Base-by-base conservation (phyloP, 257 asterid genomes). In the Asclepias syriaca region DNA sequence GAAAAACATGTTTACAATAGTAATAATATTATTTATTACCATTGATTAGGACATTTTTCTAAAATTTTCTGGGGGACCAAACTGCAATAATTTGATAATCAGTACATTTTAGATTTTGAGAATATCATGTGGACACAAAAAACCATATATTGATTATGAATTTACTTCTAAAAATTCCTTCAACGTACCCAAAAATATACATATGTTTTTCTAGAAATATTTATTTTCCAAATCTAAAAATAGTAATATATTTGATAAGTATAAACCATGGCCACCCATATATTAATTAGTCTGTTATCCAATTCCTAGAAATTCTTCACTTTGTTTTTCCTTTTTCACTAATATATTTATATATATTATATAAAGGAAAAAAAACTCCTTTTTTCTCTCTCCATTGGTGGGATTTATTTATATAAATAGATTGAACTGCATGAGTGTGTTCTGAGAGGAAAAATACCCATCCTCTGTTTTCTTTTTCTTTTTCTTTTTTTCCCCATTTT, bases 351-450 rank as follows among this genome's bases (percentile, higher is more conserved):
- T 24, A 24, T 0, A 24, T 24, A 24, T 24, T 29, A 34, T 34
- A 34, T 34, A 34, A 34, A 34, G 5, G 5, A 34, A 34, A 34
- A 3, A 34, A 69, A 55, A 18, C 72, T 56, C 45, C 21, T 65
- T 40, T 60, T 55, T 39, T 2, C 29, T 73, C 66, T 40, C 67
- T 54, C 59, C 6, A 10, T 19, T 68, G 72, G 29, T 24, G 61
- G 49, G 61, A 32, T 51, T 50, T 48, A 32, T 34, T 50, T 69
- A 75, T 69, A 27, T 69, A 75, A 60, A 63, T 54, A 53, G 45
- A 66, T 21, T 45, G 66, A 51, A 32, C 59, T 69, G 79, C 79
- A 75, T 70, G 72, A 51, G 74, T 71, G 18, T 12, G 66, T 65
- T 68, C 55, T 67, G 55, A 68, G 53, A 22, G 1, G 7, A 43